Conservation (phyloP, 23 red algal species). For the Gracilariopsis chorda region DNA sequence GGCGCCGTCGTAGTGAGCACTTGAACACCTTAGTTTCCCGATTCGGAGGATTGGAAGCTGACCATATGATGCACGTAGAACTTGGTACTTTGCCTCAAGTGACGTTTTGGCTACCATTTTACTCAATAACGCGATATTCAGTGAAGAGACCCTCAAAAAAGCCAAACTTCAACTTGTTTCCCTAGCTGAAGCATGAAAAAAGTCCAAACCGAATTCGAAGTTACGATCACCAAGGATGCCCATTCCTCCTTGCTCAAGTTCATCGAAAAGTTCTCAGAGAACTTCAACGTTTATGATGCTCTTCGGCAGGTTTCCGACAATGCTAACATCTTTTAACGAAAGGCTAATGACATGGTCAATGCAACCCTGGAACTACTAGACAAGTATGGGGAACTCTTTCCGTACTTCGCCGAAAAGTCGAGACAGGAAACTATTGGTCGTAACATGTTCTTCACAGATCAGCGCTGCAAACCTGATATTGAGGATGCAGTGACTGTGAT, state of each 20-base stretch:
- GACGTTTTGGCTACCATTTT: conserved; percentile 6
- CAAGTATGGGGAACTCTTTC: neutral
- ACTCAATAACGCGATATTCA: conserved; percentile 3
- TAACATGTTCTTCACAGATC: neutral
- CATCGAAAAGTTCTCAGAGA: too few species aligned
- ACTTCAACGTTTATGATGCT: neutral
- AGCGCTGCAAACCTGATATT: neutral
- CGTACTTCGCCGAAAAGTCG: neutral
- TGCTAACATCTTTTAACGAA: neutral
- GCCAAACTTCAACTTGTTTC: conserved; percentile 18
- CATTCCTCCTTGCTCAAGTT: neutral
- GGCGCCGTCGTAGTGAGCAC: neutral
- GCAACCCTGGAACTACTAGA: neutral
- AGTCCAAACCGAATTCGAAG: neutral
- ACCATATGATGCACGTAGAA: neutral
- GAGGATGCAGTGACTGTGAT: neutral
- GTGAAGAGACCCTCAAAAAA: neutral
- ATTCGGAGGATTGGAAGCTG: neutral
- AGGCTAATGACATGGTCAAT: neutral
- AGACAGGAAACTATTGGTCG: neutral
- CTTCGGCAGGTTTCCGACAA: neutral
- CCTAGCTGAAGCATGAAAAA: neutral
- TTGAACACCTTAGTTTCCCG: neutral
- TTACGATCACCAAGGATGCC: neutral
- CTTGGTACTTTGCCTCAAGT: neutral